phyloP scores from a whole-genome alignment of 2,329 filamentous ascomycete species.

The Colletotrichum sp. region DNA sequence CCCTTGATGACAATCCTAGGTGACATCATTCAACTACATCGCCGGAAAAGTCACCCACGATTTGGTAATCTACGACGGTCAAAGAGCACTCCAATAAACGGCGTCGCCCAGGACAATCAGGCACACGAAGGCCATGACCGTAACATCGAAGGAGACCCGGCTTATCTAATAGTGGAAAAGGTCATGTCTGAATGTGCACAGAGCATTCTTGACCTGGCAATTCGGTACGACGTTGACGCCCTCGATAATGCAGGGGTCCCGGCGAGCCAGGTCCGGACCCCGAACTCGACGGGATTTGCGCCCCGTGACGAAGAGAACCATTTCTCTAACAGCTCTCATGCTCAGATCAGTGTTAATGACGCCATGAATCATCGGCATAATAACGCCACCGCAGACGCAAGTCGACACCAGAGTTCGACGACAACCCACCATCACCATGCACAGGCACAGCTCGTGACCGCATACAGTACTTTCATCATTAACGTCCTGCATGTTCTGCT shows the following conservation, averaged over 20 bases:
- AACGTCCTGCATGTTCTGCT: not conserved
- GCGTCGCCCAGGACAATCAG: not conserved
- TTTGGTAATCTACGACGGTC: not conserved
- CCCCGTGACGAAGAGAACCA: not conserved
- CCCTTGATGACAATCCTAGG: not conserved
- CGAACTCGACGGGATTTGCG: not conserved
- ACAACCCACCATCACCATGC: not conserved
- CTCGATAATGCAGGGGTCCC: not conserved
- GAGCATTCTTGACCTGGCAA: not conserved
- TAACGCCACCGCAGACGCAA: not conserved
- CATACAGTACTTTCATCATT: not conserved
- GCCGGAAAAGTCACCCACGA: not conserved
- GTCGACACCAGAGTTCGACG: not conserved
- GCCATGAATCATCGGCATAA: not conserved
- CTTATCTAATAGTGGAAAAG: not conserved
- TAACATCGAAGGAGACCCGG: not conserved
- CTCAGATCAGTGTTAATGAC: not conserved
- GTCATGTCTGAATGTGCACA: not conserved
- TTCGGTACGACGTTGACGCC: not conserved
- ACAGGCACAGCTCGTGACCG: not conserved
- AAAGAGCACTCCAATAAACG: not conserved
- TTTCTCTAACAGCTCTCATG: not conserved
- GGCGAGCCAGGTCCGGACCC: not conserved
- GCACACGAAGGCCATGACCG: not conserved
- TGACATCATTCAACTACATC: not conserved